A percentile compares a stretch with the other conserved stretches of the same genome.
Evolutionary conservation across 2,329 filamentous ascomycete species (phyloP).

Genomic region (Botrytis porri): DNA sequence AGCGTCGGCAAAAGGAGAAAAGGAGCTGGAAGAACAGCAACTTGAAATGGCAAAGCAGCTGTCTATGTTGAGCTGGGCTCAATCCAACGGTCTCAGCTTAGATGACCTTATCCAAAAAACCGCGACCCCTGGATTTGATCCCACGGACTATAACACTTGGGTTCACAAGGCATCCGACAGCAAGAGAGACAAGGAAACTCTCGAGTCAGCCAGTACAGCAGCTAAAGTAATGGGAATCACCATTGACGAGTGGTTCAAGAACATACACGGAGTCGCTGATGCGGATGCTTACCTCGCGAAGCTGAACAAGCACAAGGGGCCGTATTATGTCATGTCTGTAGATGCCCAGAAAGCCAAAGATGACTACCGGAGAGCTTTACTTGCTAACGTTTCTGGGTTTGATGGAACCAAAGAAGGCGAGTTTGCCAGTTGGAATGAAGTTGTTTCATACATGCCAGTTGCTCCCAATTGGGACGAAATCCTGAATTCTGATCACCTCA

Average conservation of each 20-base stretch:
- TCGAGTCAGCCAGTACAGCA: background rate
- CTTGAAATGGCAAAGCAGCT: background rate
- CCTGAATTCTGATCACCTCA: background rate
- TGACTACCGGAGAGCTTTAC: rapidly evolving
- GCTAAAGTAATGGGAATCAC: background rate
- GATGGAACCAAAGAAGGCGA: background rate
- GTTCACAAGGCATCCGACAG: background rate
- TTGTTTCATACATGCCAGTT: background rate
- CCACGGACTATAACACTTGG: background rate
- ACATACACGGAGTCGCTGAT: background rate
- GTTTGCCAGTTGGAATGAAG: background rate
- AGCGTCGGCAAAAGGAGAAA: background rate
- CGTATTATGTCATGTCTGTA: background rate
- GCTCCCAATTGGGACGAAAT: background rate
- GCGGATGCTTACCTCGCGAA: background rate
- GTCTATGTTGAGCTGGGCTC: background rate
- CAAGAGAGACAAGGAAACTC: background rate
- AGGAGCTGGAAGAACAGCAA: background rate
- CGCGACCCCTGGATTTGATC: background rate
- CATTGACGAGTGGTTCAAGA: background rate
- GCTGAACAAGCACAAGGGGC: background rate
- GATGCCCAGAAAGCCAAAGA: background rate
- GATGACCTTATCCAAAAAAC: background rate
- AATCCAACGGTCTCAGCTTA: background rate
- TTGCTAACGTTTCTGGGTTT: background rate